Evolutionary conservation across 345 rosid genomes (phyloP).

Genomic region (Laguncularia racemosa): DNA sequence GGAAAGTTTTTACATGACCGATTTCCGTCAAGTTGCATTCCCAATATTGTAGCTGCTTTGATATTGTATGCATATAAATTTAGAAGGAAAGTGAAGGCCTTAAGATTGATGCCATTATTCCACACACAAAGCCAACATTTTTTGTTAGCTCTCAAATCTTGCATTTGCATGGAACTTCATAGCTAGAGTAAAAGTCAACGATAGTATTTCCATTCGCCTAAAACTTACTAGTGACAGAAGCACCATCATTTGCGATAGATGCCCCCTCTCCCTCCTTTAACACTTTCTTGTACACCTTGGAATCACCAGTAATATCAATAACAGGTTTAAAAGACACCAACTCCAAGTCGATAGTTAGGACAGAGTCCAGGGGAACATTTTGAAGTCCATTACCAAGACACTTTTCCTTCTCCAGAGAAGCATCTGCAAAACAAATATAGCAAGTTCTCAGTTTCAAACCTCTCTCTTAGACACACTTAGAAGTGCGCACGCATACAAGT

Average conservation of each 20-base stretch:
- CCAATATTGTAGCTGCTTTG: too few species aligned
- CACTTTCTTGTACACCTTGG: conserved; percentile 52
- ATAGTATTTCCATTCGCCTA: neutral
- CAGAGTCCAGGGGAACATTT: conserved; percentile 33
- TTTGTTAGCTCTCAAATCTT: too few species aligned
- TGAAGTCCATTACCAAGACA: conserved; percentile 10
- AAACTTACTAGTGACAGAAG: conserved; percentile 43
- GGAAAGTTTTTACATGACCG: too few species aligned
- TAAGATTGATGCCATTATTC: too few species aligned
- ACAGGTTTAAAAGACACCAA: conserved; percentile 51
- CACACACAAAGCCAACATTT: too few species aligned
- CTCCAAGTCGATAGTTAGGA: conserved; percentile 33
- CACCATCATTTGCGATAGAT: conserved; percentile 43
- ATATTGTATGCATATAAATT: too few species aligned
- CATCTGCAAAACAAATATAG: conserved; percentile 30
- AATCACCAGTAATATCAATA: conserved; percentile 45
- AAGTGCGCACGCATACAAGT: too few species aligned
- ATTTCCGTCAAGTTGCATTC: too few species aligned
- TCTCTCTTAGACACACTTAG: too few species aligned
- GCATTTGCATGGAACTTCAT: too few species aligned
- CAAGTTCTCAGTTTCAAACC: neutral
- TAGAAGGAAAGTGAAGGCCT: too few species aligned
- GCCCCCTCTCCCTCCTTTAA: conserved; percentile 48
- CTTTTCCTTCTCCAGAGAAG: conserved; percentile 35
- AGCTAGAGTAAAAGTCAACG: too few species aligned